Evolutionary conservation across 2,329 filamentous ascomycete species (phyloP).

Genomic region (Colletotrichum tropicicola): DNA sequence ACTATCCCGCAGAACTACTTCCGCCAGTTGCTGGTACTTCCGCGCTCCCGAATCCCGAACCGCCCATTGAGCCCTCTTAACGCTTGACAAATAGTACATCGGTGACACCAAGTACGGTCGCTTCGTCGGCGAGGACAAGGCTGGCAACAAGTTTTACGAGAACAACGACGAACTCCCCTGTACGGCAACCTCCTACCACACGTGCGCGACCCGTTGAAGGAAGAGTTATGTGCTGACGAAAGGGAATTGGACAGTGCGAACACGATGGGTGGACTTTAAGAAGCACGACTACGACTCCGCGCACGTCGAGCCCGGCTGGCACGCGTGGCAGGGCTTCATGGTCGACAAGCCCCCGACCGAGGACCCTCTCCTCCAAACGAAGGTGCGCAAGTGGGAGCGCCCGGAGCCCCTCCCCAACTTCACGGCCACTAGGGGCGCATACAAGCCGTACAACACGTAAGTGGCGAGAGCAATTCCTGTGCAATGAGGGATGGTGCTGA

Average conservation of each 20-base stretch:
- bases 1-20: constrained; percentile 76
- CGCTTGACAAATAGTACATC: constrained; percentile 57
- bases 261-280: constrained; percentile 98
- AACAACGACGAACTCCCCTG: constrained; percentile 93
- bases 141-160: constrained; percentile 98
- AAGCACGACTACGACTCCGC: constrained; percentile 82
- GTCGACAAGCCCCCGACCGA: constrained; percentile 85
- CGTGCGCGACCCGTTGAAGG: background rate
- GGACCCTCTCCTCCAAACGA: constrained; percentile 76
- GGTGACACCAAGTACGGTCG: constrained; percentile 95
- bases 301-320: constrained; percentile 96
- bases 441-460: constrained; percentile 95
- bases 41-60: constrained; percentile 29
- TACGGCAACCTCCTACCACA: constrained; percentile 53
- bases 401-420: constrained; percentile 76
- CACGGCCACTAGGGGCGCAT: constrained; percentile 81
- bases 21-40: constrained; percentile 90
- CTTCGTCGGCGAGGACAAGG: constrained; percentile 85
- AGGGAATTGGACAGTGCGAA: constrained; percentile 72
- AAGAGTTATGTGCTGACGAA: constrained; percentile 23
- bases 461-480: constrained; percentile 47
- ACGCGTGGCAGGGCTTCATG: constrained; percentile 95
- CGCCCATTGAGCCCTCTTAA: constrained; percentile 30
- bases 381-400: constrained; percentile 79
- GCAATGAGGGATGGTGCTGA: background rate